Evolutionary conservation across 306 rosid genomes (phyloP), one percentile per base, ranked within the genome.

Genomic region (Abrus pulchellus): DNA sequence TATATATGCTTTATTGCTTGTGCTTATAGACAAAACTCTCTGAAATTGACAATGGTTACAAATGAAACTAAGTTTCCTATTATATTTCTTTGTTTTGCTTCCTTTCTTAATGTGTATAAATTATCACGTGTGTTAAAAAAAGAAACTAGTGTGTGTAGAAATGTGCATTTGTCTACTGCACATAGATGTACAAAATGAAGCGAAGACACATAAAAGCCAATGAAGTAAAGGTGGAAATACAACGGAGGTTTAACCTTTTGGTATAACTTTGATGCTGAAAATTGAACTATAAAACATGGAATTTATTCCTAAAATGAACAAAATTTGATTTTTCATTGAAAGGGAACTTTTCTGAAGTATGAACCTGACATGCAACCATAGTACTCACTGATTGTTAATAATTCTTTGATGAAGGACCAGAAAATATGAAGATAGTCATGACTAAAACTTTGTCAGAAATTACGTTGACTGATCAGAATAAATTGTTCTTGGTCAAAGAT

Each of bases 401-500:
- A 68, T 33, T 59, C 53, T 53, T 78, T 73, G 48, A 76, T 82
- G 80, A 80, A 87, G 93, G 95, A 57, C 53, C 80, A 3, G 88
- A 86, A 67, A 82, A 78, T 48, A 38, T 78, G 81, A 85, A 62
- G 75, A 72, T 75, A 67, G 50, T 67, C 66, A 91, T 91, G 95
- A 78, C 89, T 4, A 57, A 85, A 82, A 86, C 88, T 74, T 72
- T 89, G 76, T 85, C 90, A 0, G 88, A 91, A 68, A 89, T 87
- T 50, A 85, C 84, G 53, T 78, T 87, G 75, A 89, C 90, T 0
- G 90, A 89, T 59, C 91, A 87, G 75, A 80, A 86, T 76, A 87
- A 89, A 80, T 53, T 87, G 63, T 84, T 80, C 41, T 30, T 89
- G 59, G 80, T 84, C 47, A 78, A 78, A 80, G 87, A 84, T 60